phyloP scores from a whole-genome alignment of 108 stramenopile species.

The Skeletonema potamos region DNA sequence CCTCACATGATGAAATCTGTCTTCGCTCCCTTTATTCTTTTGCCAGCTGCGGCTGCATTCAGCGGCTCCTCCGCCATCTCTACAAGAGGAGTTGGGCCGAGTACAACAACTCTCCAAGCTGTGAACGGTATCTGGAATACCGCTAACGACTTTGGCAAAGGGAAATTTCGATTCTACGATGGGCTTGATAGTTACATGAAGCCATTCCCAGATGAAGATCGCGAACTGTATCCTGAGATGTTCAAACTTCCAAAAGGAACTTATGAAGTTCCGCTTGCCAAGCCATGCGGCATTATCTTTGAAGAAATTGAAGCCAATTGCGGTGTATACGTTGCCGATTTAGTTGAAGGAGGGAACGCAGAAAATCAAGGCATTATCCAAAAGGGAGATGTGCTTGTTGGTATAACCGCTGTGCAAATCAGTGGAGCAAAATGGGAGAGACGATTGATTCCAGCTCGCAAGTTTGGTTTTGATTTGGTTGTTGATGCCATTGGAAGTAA shows the following conservation, averaged over 20 bases:
- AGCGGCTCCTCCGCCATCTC: neutral
- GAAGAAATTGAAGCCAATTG: constrained; percentile 77
- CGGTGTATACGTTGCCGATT: constrained; percentile 72
- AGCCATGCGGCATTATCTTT: constrained; percentile 84
- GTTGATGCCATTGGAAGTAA: constrained; percentile 80
- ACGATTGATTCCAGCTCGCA: constrained; percentile 64
- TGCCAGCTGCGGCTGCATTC: neutral
- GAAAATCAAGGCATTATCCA: constrained; percentile 60
- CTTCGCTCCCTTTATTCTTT: neutral
- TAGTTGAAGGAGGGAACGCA: constrained; percentile 85
- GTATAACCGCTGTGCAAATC: constrained; percentile 75
- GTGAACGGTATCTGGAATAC: constrained; percentile 64
- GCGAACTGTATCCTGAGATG: constrained; percentile 68
- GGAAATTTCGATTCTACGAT: constrained; percentile 69
- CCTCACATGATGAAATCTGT: neutral
- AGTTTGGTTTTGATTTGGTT: constrained; percentile 80
- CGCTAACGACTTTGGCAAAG: constrained; percentile 71
- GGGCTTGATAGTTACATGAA: constrained; percentile 70
- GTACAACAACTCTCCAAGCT: constrained; percentile 4
- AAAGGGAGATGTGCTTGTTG: constrained; percentile 71
- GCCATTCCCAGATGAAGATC: constrained; percentile 80
- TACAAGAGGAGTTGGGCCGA: neutral
- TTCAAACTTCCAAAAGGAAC: constrained; percentile 76
- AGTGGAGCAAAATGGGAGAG: constrained; percentile 71
- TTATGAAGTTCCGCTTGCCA: constrained; percentile 73